These are phyloP conservation scores for Talinum fruticosum DNA, from an alignment of 148 eudicot genomes.

Conservation along the genomic window DNA sequence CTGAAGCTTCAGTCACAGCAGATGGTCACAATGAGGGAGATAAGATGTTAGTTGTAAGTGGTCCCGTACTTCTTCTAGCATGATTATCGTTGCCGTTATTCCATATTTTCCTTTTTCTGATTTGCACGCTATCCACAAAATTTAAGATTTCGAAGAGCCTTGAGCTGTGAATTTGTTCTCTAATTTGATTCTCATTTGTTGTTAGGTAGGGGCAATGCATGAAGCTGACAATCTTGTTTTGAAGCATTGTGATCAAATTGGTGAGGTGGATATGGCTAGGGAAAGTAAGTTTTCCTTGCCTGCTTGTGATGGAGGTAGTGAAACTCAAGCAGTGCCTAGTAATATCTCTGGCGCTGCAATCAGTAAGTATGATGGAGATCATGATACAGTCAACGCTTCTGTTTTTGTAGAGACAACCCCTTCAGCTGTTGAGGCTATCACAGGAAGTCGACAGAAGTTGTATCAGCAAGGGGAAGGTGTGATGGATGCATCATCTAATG, in stretches of 20 bases:
- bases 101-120: neutral
- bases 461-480: constrained; percentile 19
- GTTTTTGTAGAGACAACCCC: constrained; percentile 18
- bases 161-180: constrained; percentile 29
- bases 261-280: constrained; percentile 32
- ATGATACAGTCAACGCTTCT: constrained; percentile 21
- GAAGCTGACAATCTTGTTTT: constrained; percentile 44
- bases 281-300: constrained; percentile 23
- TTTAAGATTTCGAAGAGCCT: too few species aligned
- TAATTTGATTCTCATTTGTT: constrained; percentile 50
- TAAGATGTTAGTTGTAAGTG: constrained; percentile 90
- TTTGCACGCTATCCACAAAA: neutral
- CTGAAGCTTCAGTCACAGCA: constrained; percentile 27
- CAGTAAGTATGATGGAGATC: constrained; percentile 30
- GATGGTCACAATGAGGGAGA: constrained; percentile 37
- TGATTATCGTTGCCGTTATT: neutral
- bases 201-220: constrained; percentile 92
- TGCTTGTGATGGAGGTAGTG: constrained; percentile 22
- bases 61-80: constrained; percentile 41
- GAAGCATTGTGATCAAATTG: constrained; percentile 32
- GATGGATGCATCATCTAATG: constrained; percentile 20
- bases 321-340: constrained; percentile 17
- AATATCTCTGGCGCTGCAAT: constrained; percentile 23
- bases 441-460: constrained; percentile 11
- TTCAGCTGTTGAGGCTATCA: constrained; percentile 15